phyloP scores from a whole-genome alignment of 257 asterid genomes.

The Nicotiana knightiana region DNA sequence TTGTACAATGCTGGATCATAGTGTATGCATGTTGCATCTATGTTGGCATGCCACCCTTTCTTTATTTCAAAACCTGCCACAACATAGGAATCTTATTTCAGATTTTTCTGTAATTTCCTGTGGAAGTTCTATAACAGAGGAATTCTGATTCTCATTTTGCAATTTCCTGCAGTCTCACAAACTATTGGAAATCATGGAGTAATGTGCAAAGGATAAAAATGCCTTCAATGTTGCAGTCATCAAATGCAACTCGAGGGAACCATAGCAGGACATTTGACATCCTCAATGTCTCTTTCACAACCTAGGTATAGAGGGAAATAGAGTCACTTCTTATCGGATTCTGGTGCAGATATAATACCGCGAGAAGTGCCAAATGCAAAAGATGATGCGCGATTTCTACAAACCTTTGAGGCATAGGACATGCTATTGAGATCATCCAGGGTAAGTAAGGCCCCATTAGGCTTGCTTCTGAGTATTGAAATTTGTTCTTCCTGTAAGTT shows the following conservation, averaged over 20 bases:
- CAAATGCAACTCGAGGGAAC: constrained; percentile 54
- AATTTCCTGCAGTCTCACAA: neutral
- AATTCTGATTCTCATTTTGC: neutral
- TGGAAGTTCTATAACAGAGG: neutral
- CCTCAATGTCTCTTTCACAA: constrained; percentile 61
- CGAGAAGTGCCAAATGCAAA: neutral
- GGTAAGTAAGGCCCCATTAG: constrained; percentile 32
- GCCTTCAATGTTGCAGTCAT: constrained; percentile 47
- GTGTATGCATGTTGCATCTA: constrained; percentile 59
- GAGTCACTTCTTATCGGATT: neutral
- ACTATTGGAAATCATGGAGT: neutral
- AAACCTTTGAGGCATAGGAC: constrained; percentile 49
- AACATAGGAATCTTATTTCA: neutral
- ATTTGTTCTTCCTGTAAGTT: constrained; percentile 50
- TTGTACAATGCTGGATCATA: constrained; percentile 38
- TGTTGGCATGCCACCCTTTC: constrained; percentile 63
- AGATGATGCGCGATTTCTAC: neutral
- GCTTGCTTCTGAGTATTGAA: constrained; percentile 26
- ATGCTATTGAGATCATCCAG: constrained; percentile 47
- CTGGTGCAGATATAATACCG: neutral
- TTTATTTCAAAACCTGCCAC: constrained; percentile 49
- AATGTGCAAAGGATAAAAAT: constrained; percentile 6
- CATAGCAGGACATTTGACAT: constrained; percentile 55
- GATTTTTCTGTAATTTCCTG: neutral
- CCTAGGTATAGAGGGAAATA: constrained; percentile 21